Evolutionary conservation across 2,329 filamentous ascomycete species (phyloP).

Genomic region (Phialophora macrospora): DNA sequence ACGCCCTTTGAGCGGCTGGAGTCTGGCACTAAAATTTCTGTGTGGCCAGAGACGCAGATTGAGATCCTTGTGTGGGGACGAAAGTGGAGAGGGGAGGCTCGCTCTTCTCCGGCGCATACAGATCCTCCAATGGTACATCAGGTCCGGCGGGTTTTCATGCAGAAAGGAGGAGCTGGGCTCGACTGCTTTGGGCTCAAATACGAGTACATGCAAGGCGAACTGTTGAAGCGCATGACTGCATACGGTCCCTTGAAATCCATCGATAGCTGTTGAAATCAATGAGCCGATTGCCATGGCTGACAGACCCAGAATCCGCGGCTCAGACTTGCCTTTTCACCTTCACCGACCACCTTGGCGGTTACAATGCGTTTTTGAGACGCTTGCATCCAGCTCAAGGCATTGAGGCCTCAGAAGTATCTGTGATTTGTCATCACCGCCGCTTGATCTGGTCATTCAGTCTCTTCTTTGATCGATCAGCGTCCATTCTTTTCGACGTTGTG

Average conservation of each 20-base stretch:
- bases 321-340: conserved; percentile 44
- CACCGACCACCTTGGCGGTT: conserved; percentile 33
- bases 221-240: neutral
- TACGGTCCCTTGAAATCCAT: neutral
- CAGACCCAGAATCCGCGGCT: conserved; percentile 27
- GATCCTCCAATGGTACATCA: neutral
- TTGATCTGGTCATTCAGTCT: neutral
- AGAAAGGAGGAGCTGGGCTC: neutral
- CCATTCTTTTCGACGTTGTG: neutral
- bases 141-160: neutral
- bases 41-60: conserved; percentile 5
- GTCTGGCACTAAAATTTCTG: conserved; percentile 8
- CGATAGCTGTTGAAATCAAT: neutral
- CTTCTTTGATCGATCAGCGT: neutral
- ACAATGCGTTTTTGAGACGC: conserved; percentile 30
- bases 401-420: conserved; percentile 76
- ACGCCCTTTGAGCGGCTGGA: conserved; percentile 17
- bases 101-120: conserved; percentile 29
- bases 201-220: conserved; percentile 2
- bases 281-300: neutral
- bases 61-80: conserved; percentile 6
- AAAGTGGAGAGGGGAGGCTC: conserved; percentile 19
- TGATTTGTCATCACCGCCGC: conserved; percentile 41
- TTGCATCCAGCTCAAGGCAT: conserved; percentile 42
- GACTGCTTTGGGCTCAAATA: neutral